Conservation (phyloP, 345 rosid genomes). For the Hypericum androsaemum region DNA sequence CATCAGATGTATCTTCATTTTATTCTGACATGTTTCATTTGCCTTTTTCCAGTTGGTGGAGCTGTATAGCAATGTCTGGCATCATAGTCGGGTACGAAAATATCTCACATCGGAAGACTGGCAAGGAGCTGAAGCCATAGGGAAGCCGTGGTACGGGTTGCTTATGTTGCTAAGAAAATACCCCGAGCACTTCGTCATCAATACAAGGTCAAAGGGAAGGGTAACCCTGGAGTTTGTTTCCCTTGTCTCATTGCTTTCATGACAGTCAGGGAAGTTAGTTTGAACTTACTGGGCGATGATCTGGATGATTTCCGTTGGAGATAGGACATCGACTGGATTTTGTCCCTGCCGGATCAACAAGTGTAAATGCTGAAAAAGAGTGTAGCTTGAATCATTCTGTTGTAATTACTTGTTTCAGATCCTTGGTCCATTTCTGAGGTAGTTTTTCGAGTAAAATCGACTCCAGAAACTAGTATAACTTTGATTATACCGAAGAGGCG, state of each 20-base stretch:
- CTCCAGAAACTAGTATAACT: too few relatives aligned
- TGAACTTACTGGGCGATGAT: too few relatives aligned
- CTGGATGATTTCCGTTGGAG: too few relatives aligned
- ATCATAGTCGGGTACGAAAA: conserved; percentile 77
- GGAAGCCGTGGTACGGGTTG: conserved; percentile 88
- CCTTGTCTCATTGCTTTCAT: conserved; percentile 76
- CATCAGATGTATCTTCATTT: not conserved
- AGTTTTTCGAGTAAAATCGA: too few relatives aligned
- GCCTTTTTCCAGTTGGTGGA: conserved; percentile 49
- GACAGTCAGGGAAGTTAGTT: not conserved
- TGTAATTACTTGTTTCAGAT: too few relatives aligned
- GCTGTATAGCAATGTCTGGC: conserved; percentile 70
- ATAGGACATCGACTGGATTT: too few relatives aligned
- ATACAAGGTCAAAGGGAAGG: conserved; percentile 74
- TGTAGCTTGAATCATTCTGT: too few relatives aligned
- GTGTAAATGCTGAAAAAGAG: too few relatives aligned
- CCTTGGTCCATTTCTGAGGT: too few relatives aligned
- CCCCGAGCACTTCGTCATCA: conserved; percentile 93
- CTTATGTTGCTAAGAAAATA: conserved; percentile 79
- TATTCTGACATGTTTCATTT: not conserved
- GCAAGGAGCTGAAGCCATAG: conserved; percentile 65
- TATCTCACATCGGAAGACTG: conserved; percentile 79
- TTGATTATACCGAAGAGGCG: too few relatives aligned
- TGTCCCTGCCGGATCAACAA: too few relatives aligned
- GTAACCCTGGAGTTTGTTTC: conserved; percentile 80